Percentiles rank a stretch among this genome's conserved stretches.
Conservation (phyloP, 2,329 filamentous ascomycete genomes). For the Exophiala dermatitidis region DNA sequence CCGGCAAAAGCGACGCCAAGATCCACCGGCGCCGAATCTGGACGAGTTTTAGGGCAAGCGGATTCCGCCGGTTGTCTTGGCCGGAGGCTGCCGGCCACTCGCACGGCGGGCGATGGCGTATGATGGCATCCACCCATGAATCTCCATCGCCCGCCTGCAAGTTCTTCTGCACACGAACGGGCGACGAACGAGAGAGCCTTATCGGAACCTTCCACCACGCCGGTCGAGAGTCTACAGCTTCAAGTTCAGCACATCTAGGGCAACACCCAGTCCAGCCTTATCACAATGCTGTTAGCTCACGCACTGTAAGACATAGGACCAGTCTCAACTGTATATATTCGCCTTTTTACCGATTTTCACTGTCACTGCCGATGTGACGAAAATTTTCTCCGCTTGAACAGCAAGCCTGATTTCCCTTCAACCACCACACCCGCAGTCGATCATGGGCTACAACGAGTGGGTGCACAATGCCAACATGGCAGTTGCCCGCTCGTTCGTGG, state of each 20-base stretch:
- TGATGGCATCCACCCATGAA: too few species aligned
- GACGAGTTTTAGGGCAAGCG: neutral
- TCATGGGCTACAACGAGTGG: slow-evolving; percentile 26
- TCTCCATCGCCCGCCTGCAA: neutral
- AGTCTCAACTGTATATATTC: neutral
- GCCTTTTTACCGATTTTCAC: neutral
- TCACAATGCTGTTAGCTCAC: neutral
- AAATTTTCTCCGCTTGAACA: neutral
- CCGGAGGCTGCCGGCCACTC: neutral
- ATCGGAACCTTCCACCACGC: neutral
- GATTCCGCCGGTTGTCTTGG: slow-evolving; percentile 1
- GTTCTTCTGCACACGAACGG: neutral
- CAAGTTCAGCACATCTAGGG: neutral
- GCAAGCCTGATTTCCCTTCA: neutral
- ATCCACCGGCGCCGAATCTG: neutral
- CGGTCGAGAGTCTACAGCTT: neutral
- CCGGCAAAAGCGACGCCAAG: neutral
- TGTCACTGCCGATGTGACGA: neutral
- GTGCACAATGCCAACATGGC: slow-evolving; percentile 46
- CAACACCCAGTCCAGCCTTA: neutral
- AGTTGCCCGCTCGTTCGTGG: slow-evolving; percentile 59
- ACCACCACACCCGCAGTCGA: neutral
- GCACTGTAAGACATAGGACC: neutral
- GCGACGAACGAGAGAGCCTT: neutral
- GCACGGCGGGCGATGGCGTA: neutral